Conservation (phyloP, 805 yeast species). For the Naumovozyma dairenensis region DNA sequence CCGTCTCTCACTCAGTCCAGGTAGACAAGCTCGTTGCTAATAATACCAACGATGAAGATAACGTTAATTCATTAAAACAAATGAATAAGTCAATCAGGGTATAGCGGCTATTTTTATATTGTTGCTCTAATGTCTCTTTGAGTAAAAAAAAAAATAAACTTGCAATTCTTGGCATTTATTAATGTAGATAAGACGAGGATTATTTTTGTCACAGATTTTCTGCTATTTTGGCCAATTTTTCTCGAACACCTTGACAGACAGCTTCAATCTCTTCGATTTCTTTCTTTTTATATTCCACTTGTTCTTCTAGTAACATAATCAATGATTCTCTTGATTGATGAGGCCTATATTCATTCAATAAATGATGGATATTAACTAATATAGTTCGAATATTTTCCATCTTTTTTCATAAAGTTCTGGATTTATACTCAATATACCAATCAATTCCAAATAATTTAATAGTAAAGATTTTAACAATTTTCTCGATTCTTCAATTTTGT, state of each 20-base stretch:
- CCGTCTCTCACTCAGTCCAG: too few relatives aligned
- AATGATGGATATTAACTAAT: constrained; percentile 81
- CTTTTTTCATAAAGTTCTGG: constrained; percentile 56
- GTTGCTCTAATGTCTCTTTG: too few relatives aligned
- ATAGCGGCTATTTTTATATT: too few relatives aligned
- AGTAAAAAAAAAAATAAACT: too few relatives aligned
- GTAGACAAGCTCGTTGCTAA: too few relatives aligned
- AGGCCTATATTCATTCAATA: constrained; percentile 84
- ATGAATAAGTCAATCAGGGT: too few relatives aligned
- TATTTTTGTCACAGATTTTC: too few relatives aligned
- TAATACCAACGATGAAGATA: too few relatives aligned
- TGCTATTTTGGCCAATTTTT: constrained; percentile 20
- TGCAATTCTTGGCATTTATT: too few relatives aligned
- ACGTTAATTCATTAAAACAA: too few relatives aligned
- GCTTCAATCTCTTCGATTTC: constrained; percentile 40
- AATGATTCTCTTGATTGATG: constrained; percentile 90
- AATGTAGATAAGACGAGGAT: too few relatives aligned
- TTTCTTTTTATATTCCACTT: constrained; percentile 50
- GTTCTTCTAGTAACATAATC: constrained; percentile 61
- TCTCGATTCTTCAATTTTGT: constrained; percentile 61
- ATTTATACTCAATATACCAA: constrained; percentile 64
- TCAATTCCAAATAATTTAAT: constrained; percentile 69
- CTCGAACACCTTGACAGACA: constrained; percentile 34
- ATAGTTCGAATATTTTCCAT: constrained; percentile 73
- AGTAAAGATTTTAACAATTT: constrained; percentile 69